Base-by-base conservation (phyloP, 331 rosid genomes). In the Erythrophleum ivorense region DNA sequence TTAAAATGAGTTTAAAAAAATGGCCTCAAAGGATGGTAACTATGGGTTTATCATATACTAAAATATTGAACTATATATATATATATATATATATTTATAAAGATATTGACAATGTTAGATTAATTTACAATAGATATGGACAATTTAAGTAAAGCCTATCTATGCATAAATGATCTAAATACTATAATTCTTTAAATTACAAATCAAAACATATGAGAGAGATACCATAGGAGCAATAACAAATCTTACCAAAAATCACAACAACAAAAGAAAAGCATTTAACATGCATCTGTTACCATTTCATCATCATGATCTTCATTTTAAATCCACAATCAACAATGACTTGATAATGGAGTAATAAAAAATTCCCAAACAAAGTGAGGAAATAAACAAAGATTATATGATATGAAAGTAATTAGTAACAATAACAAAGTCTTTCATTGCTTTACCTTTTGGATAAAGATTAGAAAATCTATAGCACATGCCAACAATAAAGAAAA, bases 401-500 rank as follows among this genome's bases (percentile, higher is more conserved):
- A 54, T 16, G 24, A n/a, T 24, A 19, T 13, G 62, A 72, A 31
- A 45, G 15, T 12, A 53, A 76, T n/a, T 0, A 2, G 36, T 49
- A 80, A 55, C 29, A 24, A 24, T 24, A 24, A 41, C 57, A 68
- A 34, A 67, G 46, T 11, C 53, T 12, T 18, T 2, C 67, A 54
- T 31, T 16, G 48, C 18, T 74, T 78, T 69, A 64, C 18, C 68
- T 16, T 77, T 52, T 49, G 66, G 11, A 46, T 2, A 69, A 68
- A 19, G 53, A 66, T 36, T 3, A 62, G 31, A 81, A 6, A 69
- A 48, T 50, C 67, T 1, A 11, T 34, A 19, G 75, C 34, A 73
- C 70, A 66, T 60, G 45, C 55, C 66, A 43, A 64, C 77, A 81
- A 63, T 48, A 54, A 71, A 72, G 46, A 49, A 67, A 72, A 2